A percentile compares a stretch with the other conserved stretches of the same genome.
phyloP scores from a whole-genome alignment of 768 basidiomycete genomes.

The Psilocybe subaeruginosa region DNA sequence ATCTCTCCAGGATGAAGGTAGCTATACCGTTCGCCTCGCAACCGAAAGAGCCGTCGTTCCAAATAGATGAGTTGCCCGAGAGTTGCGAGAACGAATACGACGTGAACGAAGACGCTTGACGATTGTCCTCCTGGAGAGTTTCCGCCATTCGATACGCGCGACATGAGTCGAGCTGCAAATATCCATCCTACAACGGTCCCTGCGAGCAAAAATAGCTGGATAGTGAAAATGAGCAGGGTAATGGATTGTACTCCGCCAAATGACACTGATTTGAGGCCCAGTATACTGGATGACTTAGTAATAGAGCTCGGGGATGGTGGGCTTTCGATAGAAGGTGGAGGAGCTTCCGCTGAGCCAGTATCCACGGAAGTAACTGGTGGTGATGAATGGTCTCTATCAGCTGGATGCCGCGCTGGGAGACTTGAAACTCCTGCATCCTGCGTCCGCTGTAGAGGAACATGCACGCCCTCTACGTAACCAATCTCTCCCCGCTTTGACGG shows the following conservation, averaged over 20 bases:
- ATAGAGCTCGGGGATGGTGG: constrained; percentile 16
- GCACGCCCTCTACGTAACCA: constrained; percentile 53
- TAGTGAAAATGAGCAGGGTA: constrained; percentile 44
- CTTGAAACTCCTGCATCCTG: constrained; percentile 36
- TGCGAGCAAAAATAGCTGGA: constrained; percentile 42
- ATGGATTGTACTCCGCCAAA: constrained; percentile 48
- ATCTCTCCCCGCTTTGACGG: constrained; percentile 70
- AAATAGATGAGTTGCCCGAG: constrained; percentile 62
- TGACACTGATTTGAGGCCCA: constrained; percentile 38
- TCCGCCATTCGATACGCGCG: constrained; percentile 15
- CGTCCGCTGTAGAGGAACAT: constrained; percentile 28
- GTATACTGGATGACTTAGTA: constrained; percentile 31
- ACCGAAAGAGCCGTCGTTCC: constrained; percentile 63
- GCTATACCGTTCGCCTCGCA: constrained; percentile 68
- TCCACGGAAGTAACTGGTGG: background rate
- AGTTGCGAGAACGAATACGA: constrained; percentile 55
- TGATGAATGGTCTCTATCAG: constrained; percentile 20
- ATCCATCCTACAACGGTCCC: constrained; percentile 64
- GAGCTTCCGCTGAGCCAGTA: background rate
- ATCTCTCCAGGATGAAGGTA: constrained; percentile 62
- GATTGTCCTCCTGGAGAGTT: constrained; percentile 28
- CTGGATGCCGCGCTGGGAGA: constrained; percentile 50
- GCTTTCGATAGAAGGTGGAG: constrained; percentile 13
- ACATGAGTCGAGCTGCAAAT: constrained; percentile 32
- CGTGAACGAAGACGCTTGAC: constrained; percentile 59